phyloP scores from a whole-genome alignment of 148 eudicot species.

The Polygonum maritimum region DNA sequence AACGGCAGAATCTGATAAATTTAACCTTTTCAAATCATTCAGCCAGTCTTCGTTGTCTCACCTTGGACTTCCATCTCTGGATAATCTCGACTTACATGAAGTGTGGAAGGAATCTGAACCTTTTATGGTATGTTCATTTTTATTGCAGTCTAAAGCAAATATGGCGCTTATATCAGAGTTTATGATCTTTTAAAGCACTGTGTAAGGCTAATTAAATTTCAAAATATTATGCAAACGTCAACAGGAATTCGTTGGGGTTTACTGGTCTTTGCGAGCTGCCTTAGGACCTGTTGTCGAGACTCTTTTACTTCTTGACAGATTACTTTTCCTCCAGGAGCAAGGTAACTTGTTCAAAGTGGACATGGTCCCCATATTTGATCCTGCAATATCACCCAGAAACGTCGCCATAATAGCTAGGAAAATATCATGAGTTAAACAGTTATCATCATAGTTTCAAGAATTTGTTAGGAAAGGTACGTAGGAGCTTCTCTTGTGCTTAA shows the following conservation, averaged over 20 bases:
- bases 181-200: background rate
- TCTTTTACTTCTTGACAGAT: slow-evolving; percentile 70
- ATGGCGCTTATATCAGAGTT: background rate
- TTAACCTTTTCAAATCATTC: slow-evolving; percentile 49
- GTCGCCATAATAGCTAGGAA: slow-evolving; percentile 71
- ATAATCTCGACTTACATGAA: slow-evolving; percentile 41
- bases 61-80: slow-evolving; percentile 44
- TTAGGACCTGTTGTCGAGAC: slow-evolving; percentile 86
- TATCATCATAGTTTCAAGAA: background rate
- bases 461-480: background rate
- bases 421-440: background rate
- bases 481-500: background rate
- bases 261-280: slow-evolving; percentile 90
- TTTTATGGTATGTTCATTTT: slow-evolving; percentile 44
- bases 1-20: slow-evolving; percentile 31
- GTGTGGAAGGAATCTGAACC: slow-evolving; percentile 62
- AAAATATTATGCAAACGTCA: slow-evolving; percentile 11
- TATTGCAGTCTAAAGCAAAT: background rate
- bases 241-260: slow-evolving; percentile 85
- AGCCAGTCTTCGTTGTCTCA: slow-evolving; percentile 43
- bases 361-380: slow-evolving; percentile 74
- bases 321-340: slow-evolving; percentile 85
- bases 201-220: background rate
- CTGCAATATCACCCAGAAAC: slow-evolving; percentile 75
- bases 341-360: slow-evolving; percentile 31